Evolutionary conservation across 768 basidiomycete genomes (phyloP).

Genomic region (Amanita exitialis): DNA sequence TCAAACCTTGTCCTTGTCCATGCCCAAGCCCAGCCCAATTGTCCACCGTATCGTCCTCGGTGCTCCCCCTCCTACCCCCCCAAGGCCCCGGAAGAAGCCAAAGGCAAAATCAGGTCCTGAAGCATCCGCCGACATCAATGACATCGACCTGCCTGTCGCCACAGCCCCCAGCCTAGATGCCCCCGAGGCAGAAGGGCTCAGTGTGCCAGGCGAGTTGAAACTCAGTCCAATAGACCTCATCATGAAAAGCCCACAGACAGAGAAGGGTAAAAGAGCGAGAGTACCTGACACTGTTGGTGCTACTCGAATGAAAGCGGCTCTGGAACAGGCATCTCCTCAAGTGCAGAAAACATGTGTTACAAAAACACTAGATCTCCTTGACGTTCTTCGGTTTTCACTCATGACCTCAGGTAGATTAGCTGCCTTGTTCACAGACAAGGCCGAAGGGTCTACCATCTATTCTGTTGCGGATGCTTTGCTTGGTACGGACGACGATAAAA

Average conservation of each 20-base stretch:
- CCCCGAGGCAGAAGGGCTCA: constrained; percentile 30
- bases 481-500: constrained; percentile 41
- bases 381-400: constrained; percentile 43
- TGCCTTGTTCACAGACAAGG: constrained; percentile 31
- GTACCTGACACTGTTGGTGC: constrained; percentile 47
- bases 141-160: constrained; percentile 32
- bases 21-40: constrained; percentile 27
- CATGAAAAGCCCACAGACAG: constrained; percentile 44
- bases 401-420: constrained; percentile 35
- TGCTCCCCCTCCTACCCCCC: constrained; percentile 52
- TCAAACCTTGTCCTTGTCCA: constrained; percentile 8
- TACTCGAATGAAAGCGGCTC: constrained; percentile 39
- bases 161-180: constrained; percentile 30
- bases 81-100: constrained; percentile 58
- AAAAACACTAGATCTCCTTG: constrained; percentile 43
- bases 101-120: constrained; percentile 34
- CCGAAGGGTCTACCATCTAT: constrained; percentile 46
- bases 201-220: constrained; percentile 42
- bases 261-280: constrained; percentile 44
- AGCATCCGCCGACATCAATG: constrained; percentile 7
- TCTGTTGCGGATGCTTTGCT: constrained; percentile 44
- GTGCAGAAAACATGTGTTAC: constrained; percentile 30
- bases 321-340: not conserved
- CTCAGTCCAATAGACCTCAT: constrained; percentile 70
- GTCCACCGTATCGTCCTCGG: constrained; percentile 77